These are phyloP conservation scores for Sungouiozyma ichnusensis DNA, from an alignment of 805 yeast species.

Conservation along the genomic window DNA sequence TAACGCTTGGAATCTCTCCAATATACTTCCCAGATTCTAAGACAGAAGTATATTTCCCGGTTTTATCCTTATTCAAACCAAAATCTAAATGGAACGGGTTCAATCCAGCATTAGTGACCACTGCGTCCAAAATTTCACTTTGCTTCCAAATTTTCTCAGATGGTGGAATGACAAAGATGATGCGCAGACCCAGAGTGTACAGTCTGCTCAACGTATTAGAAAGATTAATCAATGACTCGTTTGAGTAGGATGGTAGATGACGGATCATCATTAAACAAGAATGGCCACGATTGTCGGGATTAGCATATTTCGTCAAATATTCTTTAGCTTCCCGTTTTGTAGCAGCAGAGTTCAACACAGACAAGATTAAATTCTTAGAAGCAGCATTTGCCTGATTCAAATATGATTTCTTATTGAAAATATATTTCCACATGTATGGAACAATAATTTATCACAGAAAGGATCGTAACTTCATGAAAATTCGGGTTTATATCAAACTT, in stretches of 20 bases:
- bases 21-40: slow-evolving; percentile 8
- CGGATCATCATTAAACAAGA: slow-evolving; percentile 24
- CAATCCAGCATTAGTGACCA: slow-evolving; percentile 15
- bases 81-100: slow-evolving; percentile 20
- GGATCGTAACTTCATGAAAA: no score
- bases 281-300: slow-evolving; percentile 12
- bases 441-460: neutral
- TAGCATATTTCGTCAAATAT: slow-evolving; percentile 59
- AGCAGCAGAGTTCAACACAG: slow-evolving; percentile 81
- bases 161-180: slow-evolving; percentile 50
- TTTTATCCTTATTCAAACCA: slow-evolving; percentile 10
- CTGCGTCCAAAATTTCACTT: slow-evolving; percentile 18
- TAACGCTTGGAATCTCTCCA: slow-evolving; percentile 16
- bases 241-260: slow-evolving; percentile 7
- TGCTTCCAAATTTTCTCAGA: slow-evolving; percentile 7
- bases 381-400: slow-evolving; percentile 17
- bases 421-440: slow-evolving; percentile 13
- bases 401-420: slow-evolving; percentile 5
- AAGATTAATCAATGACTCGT: slow-evolving; percentile 9
- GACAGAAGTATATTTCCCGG: slow-evolving; percentile 14
- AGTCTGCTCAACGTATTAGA: slow-evolving; percentile 19
- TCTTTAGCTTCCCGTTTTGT: slow-evolving; percentile 86
- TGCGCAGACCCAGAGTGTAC: slow-evolving; percentile 50
- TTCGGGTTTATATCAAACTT: no score
- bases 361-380: slow-evolving; percentile 58